Evolutionary conservation across 2,329 filamentous ascomycete species (phyloP).

Genomic region (Diaporthe sp.): DNA sequence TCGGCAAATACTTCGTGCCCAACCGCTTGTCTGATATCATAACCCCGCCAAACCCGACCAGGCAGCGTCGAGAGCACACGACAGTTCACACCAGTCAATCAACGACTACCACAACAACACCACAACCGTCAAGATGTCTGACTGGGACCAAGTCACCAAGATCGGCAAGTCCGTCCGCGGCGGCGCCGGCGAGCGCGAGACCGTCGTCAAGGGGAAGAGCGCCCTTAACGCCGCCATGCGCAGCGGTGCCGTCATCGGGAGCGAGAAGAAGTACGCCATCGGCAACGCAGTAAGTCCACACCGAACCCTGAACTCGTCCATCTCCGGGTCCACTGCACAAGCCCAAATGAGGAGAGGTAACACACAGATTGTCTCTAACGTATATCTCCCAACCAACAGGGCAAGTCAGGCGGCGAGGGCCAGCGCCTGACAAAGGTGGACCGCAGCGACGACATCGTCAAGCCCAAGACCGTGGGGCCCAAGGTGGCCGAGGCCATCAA

Average conservation of each 20-base stretch:
- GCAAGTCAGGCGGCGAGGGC: conserved; percentile 74
- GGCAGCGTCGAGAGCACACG: conserved; percentile 37
- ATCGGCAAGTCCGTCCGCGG: conserved; percentile 89
- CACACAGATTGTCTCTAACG: background rate
- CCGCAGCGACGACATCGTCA: conserved; percentile 96
- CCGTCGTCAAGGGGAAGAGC: conserved; percentile 85
- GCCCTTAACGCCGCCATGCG: conserved; percentile 92
- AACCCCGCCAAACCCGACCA: conserved; percentile 31
- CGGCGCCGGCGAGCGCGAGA: conserved; percentile 80
- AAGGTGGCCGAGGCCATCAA: conserved; percentile 87
- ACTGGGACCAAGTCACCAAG: conserved; percentile 92
- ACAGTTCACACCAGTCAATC: conserved; percentile 29
- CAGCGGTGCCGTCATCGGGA: conserved; percentile 80
- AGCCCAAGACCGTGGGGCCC: conserved; percentile 90
- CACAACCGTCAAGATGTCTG: conserved; percentile 69
- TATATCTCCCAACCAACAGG: conserved; percentile 55
- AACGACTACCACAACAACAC: background rate
- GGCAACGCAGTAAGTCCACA: conserved; percentile 79
- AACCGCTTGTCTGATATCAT: conserved; percentile 38
- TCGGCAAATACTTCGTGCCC: conserved; percentile 10
- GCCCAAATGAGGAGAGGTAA: background rate
- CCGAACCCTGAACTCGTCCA: too few species aligned
- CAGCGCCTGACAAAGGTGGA: conserved; percentile 98
- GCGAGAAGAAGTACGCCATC: conserved; percentile 90
- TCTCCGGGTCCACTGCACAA: background rate